Evolutionary conservation across 805 yeast species (phyloP).

Genomic region (Yamadazyma sp.): DNA sequence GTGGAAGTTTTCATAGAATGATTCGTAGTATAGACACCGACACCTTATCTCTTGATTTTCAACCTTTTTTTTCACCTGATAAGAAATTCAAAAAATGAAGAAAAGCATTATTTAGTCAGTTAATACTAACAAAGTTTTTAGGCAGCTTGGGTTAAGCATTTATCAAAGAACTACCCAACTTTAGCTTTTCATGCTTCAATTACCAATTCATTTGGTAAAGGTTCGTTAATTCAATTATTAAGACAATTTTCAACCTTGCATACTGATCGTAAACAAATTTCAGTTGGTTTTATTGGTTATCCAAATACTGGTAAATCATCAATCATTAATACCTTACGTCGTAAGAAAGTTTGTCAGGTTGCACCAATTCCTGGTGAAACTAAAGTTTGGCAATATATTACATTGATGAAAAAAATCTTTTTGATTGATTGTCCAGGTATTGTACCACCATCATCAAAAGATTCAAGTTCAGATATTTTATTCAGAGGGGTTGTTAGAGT

Average conservation of each 20-base stretch:
- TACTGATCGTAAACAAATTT: conserved; percentile 89
- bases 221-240: conserved; percentile 86
- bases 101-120: not conserved
- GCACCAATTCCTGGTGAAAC: conserved; percentile 99
- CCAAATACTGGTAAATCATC: conserved; percentile 99
- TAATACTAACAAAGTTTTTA: conserved; percentile 29
- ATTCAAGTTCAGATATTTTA: conserved; percentile 85
- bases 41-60: conserved; percentile 37
- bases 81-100: not conserved
- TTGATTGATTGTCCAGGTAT: conserved; percentile 98
- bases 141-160: conserved; percentile 99
- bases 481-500: conserved; percentile 98
- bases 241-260: conserved; percentile 92
- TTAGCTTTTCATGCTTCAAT: conserved; percentile 97
- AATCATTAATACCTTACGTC: conserved; percentile 87
- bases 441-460: conserved; percentile 92
- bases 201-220: conserved; percentile 96
- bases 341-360: conserved; percentile 93
- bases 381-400: conserved; percentile 98
- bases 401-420: conserved; percentile 93
- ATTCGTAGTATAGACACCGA: conserved; percentile 91
- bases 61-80: not conserved
- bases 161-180: conserved; percentile 89
- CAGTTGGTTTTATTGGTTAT: conserved; percentile 96
- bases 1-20: conserved; percentile 26